Conservation (phyloP, 495 filamentous ascomycete genomes). For the Thozetella sp. region DNA sequence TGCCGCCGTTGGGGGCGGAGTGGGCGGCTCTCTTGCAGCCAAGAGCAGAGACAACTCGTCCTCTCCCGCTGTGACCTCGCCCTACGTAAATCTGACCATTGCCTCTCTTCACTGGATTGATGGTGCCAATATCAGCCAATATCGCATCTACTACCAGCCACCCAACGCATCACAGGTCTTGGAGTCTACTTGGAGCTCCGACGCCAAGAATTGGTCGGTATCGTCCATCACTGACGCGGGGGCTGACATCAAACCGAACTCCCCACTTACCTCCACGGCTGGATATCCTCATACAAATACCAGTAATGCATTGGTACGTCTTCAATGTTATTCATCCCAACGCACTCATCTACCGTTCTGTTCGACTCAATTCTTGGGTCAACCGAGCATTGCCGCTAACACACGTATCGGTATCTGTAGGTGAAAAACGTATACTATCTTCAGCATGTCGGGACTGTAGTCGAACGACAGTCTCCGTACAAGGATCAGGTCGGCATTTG, state of each 20-base stretch:
- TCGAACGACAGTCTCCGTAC: constrained; percentile 10
- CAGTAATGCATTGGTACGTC: constrained; percentile 6
- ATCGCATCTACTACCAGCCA: constrained; percentile 7
- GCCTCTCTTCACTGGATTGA: constrained; percentile 8
- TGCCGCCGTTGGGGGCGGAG: constrained; percentile 8
- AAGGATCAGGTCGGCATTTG: constrained; percentile 5
- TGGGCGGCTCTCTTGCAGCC: constrained; percentile 1
- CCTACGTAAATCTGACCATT: constrained; percentile 1
- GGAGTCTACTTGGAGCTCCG: constrained; percentile 10
- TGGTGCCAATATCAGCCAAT: constrained; percentile 1
- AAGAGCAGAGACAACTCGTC: constrained; percentile 1
- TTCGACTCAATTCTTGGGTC: too few species aligned
- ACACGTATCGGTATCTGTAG: not conserved
- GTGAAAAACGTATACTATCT: constrained; percentile 9
- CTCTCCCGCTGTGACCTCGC: too few species aligned
- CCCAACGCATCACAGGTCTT: not conserved
- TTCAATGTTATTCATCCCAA: not conserved
- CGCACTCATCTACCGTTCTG: too few species aligned
- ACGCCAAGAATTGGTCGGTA: constrained; percentile 6
- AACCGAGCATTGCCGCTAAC: too few species aligned
- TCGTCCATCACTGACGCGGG: constrained; percentile 6
- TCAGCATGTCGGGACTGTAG: constrained; percentile 3
- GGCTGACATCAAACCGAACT: not conserved
- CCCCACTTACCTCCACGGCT: constrained; percentile 3
- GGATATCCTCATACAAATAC: constrained; percentile 9